Conservation (phyloP, 2,329 filamentous ascomycete genomes). For the Alternaria novae-zelandiae region DNA sequence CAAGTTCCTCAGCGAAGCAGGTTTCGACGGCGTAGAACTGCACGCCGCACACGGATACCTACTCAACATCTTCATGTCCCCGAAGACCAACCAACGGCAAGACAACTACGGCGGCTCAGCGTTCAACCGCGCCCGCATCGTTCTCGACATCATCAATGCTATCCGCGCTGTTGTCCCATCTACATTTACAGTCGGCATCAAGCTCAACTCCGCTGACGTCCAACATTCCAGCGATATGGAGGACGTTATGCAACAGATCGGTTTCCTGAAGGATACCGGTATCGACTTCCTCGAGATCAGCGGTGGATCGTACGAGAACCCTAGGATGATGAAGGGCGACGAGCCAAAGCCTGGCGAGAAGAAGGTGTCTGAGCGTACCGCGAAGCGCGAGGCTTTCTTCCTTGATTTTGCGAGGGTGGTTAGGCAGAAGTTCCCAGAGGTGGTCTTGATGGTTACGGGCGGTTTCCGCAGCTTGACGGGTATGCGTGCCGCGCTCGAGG, state of each 20-base stretch:
- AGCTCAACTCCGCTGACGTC: slow-evolving; percentile 58
- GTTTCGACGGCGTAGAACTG: slow-evolving; percentile 61
- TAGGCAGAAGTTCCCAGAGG: slow-evolving; percentile 40
- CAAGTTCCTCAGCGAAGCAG: slow-evolving; percentile 55
- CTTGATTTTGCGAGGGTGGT: slow-evolving; percentile 66
- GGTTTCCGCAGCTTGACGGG: slow-evolving; percentile 61
- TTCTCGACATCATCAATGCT: slow-evolving; percentile 54
- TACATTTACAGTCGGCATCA: slow-evolving; percentile 56
- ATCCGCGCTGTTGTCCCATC: slow-evolving; percentile 51
- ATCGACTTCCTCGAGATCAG: slow-evolving; percentile 74
- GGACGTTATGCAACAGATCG: slow-evolving; percentile 65
- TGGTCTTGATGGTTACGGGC: slow-evolving; percentile 63
- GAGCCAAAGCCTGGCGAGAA: not conserved
- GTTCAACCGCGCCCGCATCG: slow-evolving; percentile 54
- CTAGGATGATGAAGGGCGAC: slow-evolving; percentile 5
- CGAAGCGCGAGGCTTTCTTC: slow-evolving; percentile 70
- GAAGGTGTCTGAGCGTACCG: slow-evolving; percentile 48
- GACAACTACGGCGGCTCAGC: slow-evolving; percentile 58
- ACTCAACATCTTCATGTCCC: slow-evolving; percentile 26
- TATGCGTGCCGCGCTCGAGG: slow-evolving; percentile 62
- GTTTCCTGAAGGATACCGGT: slow-evolving; percentile 55
- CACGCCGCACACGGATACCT: slow-evolving; percentile 61
- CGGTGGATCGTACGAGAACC: slow-evolving; percentile 57
- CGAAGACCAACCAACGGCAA: slow-evolving; percentile 50
- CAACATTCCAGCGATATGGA: slow-evolving; percentile 50